Percentiles rank a stretch among this genome's conserved stretches.
Conservation (phyloP, 306 rosid genomes). For the Alnus glutinosa region DNA sequence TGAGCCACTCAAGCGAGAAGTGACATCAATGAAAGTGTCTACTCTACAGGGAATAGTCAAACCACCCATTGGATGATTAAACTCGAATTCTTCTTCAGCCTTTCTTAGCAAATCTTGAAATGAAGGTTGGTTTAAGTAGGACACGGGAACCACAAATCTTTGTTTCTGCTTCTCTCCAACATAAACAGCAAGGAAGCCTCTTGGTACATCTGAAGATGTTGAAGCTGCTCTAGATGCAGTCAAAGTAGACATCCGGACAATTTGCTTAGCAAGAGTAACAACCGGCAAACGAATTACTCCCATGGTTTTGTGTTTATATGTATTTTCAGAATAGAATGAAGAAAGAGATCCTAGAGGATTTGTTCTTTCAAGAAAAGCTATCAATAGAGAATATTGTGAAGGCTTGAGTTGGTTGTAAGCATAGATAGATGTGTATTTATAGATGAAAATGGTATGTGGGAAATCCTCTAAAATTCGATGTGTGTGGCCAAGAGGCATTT, state of each 20-base stretch:
- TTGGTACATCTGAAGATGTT: constrained; percentile 35
- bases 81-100: constrained; percentile 51
- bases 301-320: constrained; percentile 12
- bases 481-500: not conserved
- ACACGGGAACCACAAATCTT: constrained; percentile 42
- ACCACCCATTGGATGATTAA: constrained; percentile 56
- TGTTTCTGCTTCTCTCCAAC: constrained; percentile 45
- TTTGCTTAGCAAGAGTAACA: constrained; percentile 16
- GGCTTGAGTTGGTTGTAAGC: not conserved
- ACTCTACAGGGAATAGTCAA: constrained; percentile 49
- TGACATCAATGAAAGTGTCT: constrained; percentile 34
- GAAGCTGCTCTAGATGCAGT: constrained; percentile 11
- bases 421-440: not conserved
- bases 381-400: not conserved
- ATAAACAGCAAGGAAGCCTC: constrained; percentile 47
- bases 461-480: not conserved
- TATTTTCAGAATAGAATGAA: not conserved
- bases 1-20: constrained; percentile 19
- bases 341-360: not conserved
- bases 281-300: constrained; percentile 27
- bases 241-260: not conserved
- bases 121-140: constrained; percentile 41
- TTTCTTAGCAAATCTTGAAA: constrained; percentile 40
- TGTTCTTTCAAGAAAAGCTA: not conserved
- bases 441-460: not conserved